phyloP scores from a whole-genome alignment of 495 filamentous ascomycete species.

The Penicillium goetzii region DNA sequence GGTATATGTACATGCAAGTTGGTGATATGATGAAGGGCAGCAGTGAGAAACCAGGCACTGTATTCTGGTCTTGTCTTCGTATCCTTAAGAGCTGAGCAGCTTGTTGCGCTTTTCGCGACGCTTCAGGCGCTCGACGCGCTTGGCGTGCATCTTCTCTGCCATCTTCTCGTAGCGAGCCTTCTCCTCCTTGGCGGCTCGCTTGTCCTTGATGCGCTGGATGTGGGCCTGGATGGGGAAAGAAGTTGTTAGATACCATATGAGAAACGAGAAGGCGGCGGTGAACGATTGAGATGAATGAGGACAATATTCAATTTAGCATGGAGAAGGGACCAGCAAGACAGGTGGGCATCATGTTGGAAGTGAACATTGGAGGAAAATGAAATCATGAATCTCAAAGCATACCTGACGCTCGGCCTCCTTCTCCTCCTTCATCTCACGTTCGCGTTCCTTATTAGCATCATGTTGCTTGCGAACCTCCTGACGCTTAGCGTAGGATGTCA shows the following conservation, averaged over 20 bases:
- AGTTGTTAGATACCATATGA: neutral
- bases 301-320: too few relatives aligned
- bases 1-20: conserved; percentile 24
- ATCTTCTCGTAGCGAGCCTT: conserved; percentile 92
- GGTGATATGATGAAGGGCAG: conserved; percentile 2
- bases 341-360: neutral
- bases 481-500: conserved; percentile 78
- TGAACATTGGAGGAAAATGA: neutral
- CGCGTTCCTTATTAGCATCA: conserved; percentile 79
- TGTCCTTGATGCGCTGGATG: conserved; percentile 79
- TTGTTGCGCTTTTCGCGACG: conserved; percentile 98
- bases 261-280: neutral
- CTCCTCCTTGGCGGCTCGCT: conserved; percentile 84
- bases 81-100: conserved; percentile 79
- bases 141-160: conserved; percentile 96
- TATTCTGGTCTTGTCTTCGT: conserved; percentile 8
- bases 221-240: conserved; percentile 55
- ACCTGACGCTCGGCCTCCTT: conserved; percentile 89
- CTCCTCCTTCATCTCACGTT: conserved; percentile 94
- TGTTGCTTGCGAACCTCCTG: conserved; percentile 64
- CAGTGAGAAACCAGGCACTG: neutral
- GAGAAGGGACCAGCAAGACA: neutral
- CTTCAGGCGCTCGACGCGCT: conserved; percentile 90
- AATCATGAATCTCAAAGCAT: conserved; percentile 20
- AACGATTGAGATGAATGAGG: neutral